A percentile compares a stretch with the other conserved stretches of the same genome.
Conservation (phyloP, 1,284 basidiomycete genomes). For the Puccinia horiana region DNA sequence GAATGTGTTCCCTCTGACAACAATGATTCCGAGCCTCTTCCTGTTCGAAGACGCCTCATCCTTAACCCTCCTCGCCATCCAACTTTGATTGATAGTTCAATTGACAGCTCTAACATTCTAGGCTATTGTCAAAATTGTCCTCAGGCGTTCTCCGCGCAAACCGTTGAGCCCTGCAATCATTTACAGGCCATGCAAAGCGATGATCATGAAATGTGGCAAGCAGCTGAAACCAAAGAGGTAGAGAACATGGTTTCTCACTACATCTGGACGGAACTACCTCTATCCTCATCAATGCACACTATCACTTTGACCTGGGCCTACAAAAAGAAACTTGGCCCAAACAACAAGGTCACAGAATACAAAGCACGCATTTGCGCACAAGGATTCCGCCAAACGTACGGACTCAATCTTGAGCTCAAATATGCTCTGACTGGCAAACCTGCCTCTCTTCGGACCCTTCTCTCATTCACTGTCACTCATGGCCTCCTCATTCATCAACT, state of each 20-base stretch:
- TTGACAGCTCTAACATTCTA: not conserved
- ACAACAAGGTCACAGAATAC: slow-evolving; percentile 25
- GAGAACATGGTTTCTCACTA: not conserved
- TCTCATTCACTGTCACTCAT: slow-evolving; percentile 31
- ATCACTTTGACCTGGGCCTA: not conserved
- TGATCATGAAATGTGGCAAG: not conserved
- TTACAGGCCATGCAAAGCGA: not conserved
- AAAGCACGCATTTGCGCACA: slow-evolving; percentile 50
- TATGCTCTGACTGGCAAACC: slow-evolving; percentile 46
- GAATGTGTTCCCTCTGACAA: not conserved
- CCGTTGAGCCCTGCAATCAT: not conserved
- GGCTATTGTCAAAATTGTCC: not conserved
- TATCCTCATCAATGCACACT: not conserved
- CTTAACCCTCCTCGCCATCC: not conserved
- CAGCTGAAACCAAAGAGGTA: not conserved
- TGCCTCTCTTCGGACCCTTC: not conserved
- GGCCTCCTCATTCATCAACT: slow-evolving; percentile 41
- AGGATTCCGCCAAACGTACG: slow-evolving; percentile 49
- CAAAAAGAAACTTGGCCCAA: not conserved
- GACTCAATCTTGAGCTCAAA: slow-evolving; percentile 46
- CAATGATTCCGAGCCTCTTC: not conserved
- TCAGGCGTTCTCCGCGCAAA: not conserved
- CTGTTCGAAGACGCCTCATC: not conserved
- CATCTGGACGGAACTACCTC: not conserved
- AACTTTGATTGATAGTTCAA: not conserved